Evolutionary conservation across 768 basidiomycete genomes (phyloP).

Genomic region (Tylopilus intermedius): DNA sequence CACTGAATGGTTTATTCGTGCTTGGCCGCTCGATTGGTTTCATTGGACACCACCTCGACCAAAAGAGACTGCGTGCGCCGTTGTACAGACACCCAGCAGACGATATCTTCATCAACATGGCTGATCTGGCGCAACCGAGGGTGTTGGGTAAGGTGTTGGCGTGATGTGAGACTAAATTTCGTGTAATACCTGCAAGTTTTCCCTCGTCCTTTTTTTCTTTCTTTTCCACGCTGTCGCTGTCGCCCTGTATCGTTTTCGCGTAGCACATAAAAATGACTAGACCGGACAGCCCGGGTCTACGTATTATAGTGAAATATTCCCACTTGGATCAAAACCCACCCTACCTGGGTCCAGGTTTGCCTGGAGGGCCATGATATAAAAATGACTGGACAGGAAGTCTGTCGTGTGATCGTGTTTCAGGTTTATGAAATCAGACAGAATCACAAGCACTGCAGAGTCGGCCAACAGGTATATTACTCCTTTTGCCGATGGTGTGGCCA

Average conservation of each 20-base stretch:
- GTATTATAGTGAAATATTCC: too few species aligned
- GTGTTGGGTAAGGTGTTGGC: constrained; percentile 49
- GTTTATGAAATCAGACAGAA: background rate
- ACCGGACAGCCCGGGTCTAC: background rate
- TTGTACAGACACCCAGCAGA: constrained; percentile 94
- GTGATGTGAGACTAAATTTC: constrained; percentile 5
- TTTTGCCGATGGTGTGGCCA: too few species aligned
- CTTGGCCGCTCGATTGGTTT: constrained; percentile 97
- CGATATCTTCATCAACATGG: constrained; percentile 95
- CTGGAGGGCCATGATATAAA: too few species aligned
- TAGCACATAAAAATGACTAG: background rate
- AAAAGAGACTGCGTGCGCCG: constrained; percentile 89
- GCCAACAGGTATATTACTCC: too few species aligned
- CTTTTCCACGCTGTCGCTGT: background rate
- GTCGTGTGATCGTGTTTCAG: background rate
- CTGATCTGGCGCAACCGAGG: constrained; percentile 76
- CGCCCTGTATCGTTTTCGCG: background rate
- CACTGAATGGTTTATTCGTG: constrained; percentile 94
- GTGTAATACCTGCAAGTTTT: constrained; percentile 18
- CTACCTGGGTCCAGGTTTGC: too few species aligned
- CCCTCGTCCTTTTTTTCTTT: background rate
- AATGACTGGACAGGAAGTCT: too few species aligned
- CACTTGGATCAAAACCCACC: too few species aligned
- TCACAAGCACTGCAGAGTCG: too few species aligned
- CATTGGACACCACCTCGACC: constrained; percentile 94